Evolutionary conservation across 495 filamentous ascomycete species (phyloP).

Genomic region (Hypoxylon fuscum): DNA sequence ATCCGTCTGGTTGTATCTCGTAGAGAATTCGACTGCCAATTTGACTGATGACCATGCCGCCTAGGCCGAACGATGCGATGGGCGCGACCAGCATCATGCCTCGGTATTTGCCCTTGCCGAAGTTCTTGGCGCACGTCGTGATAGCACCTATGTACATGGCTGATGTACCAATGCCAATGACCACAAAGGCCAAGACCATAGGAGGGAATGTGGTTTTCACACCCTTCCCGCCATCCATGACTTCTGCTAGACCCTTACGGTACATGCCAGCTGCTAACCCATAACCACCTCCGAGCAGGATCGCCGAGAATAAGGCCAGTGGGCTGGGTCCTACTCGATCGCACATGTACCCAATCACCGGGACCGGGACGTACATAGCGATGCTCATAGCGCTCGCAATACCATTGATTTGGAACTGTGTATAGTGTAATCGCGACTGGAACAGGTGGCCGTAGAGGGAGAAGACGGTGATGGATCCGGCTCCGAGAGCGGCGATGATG

Average conservation of each 20-base stretch:
- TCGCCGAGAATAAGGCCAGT: constrained; percentile 73
- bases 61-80: constrained; percentile 91
- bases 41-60: constrained; percentile 95
- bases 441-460: constrained; percentile 91
- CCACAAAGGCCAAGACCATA: constrained; percentile 85
- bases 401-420: constrained; percentile 88
- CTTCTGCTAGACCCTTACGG: constrained; percentile 63
- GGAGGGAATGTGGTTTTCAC: constrained; percentile 71
- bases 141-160: constrained; percentile 88
- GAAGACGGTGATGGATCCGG: constrained; percentile 86
- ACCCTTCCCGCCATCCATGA: constrained; percentile 52
- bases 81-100: constrained; percentile 89
- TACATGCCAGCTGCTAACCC: constrained; percentile 83
- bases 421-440: constrained; percentile 82
- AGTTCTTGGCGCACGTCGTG: constrained; percentile 97
- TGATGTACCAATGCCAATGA: constrained; percentile 82
- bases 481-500: constrained; percentile 68
- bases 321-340: constrained; percentile 84
- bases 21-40: constrained; percentile 81
- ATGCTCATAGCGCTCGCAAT: constrained; percentile 85
- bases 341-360: constrained; percentile 88
- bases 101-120: constrained; percentile 85
- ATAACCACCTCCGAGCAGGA: constrained; percentile 83
- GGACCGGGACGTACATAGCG: constrained; percentile 87
- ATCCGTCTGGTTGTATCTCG: constrained; percentile 67